Base-by-base conservation (phyloP, 805 yeast genomes). In the Kazachstania kunashirensis region DNA sequence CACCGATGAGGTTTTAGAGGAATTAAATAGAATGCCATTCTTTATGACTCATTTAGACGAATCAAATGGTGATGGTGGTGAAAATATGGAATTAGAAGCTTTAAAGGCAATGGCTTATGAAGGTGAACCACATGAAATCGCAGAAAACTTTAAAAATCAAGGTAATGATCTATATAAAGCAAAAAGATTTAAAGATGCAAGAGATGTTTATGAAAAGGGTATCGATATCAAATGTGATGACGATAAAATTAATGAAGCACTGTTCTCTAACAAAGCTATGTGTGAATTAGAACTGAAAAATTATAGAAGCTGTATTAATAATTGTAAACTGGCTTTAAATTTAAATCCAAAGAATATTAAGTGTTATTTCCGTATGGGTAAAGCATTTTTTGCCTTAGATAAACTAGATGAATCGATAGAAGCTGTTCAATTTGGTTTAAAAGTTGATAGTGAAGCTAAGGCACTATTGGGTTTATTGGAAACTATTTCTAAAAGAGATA, bases 91-190 rank as follows among this genome's bases (percentile, higher is more conserved):
- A 35, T 62, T 92, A 13, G 97, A 89, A 53, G 98, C 98, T 0
- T 67, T 92, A 39, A 80, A 79, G 53, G 89, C 95, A 5, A 65
- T 92, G 47, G 95, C 94, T 0, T 86, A 84, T 53, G 98, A 92
- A 34, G 98, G 97, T 31, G 95, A 85, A 44, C 96, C 96, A 0
- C 78, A 81, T 50, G 98, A 92, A 52, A 67, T 86, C 24, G 96
- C 96, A 4, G 68, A 74, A 17, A 88, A 86, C 52, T 92, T 88
- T 65, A 85, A 86, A 45, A 78, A 73, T 42, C 96, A 89, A 55
- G 99, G 98, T 5, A 92, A 94, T 57, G 96, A 85, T 12, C 72
- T 83, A 40, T 92, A 70, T 62, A 79, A 75, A 55, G 64, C 65
- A 8, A 84, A 79, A 48, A 75, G 78, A 49, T 92, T 72, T 61